Base-by-base conservation (phyloP, 169 alveolate species). In the Cyclospora cayetanensis region DNA sequence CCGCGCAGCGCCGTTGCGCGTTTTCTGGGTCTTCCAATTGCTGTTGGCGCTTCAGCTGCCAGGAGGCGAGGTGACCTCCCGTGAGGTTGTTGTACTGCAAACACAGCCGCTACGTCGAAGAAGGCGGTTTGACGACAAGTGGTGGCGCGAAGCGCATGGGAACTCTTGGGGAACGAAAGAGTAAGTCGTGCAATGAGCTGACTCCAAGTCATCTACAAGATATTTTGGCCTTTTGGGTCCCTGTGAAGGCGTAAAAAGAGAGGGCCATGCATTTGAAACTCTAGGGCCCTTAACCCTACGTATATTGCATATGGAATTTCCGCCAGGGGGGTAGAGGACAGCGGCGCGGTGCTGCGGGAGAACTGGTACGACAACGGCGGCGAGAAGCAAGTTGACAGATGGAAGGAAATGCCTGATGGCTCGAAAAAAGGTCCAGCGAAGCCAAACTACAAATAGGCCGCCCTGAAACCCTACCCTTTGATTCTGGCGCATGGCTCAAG, bases 331-430 rank as follows among this genome's bases (percentile, higher is more conserved):
- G 18, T 42, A 39, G 70, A 46, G 25, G 80, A 53, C 34, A 42
- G 37, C 20, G 80, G 90, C n/a, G 15, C 80, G 27, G 53, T n/a
- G 65, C 77, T 25, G 43, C 50, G 29, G 22, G 93, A 88, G 82
- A 70, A 53, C 29, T 88, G 93, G 93, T 88, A 88, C 39, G 93
- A 88, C 53, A 88, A 88, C 39, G 93, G 93, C n/a, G 11, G 1
- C 41, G 93, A 88, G 82, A 88, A 74, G 82, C 46, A 35, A 70
- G 89, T 88, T 15, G 80, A 88, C 82, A 37, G 63, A 34, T 88
- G 93, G 93, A 18, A 34, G 31, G 77, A 27, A 9, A 60, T 25
- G 15, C 76, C 92, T 20, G 92, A 86, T 37, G 92, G 92, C 18
- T 29, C 76, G 25, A 68, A 27, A 9, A 41, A 29, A 34, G 90